Conservation (phyloP, 805 yeast species). For the Ogataea dorogensis region DNA sequence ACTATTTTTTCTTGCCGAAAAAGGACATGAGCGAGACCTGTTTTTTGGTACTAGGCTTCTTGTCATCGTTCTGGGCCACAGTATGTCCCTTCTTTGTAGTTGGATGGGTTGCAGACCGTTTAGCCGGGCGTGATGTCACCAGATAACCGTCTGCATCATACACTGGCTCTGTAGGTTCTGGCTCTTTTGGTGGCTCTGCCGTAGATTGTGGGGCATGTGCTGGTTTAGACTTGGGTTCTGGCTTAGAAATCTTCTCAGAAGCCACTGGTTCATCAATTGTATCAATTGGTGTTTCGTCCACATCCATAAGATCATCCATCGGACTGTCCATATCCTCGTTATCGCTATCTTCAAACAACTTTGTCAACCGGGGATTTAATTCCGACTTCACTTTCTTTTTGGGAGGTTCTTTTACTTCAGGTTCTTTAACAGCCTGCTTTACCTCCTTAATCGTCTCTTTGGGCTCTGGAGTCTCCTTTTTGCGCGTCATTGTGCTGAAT, state of each 20-base stretch:
- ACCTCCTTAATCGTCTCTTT: conserved; percentile 1
- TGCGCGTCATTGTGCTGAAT: conserved; percentile 13
- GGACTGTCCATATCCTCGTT: conserved; percentile 7
- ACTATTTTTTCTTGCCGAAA: conserved; percentile 29
- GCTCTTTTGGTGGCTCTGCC: background rate
- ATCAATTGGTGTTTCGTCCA: conserved; percentile 8
- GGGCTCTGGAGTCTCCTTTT: conserved; percentile 3
- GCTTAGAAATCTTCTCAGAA: conserved; percentile 3
- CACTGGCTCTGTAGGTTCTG: conserved; percentile 14
- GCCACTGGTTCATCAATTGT: conserved; percentile 1
- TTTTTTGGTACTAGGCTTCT: conserved; percentile 14
- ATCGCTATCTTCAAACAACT: conserved; percentile 27
- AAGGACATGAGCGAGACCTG: conserved; percentile 34
- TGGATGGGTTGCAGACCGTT: conserved; percentile 15
- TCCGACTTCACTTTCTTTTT: conserved; percentile 22
- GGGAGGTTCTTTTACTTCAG: conserved; percentile 12
- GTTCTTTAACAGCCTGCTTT: conserved; percentile 9
- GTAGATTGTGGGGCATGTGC: background rate
- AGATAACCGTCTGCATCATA: conserved; percentile 34
- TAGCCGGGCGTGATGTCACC: conserved; percentile 18
- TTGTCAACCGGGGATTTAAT: conserved; percentile 17
- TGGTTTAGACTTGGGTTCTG: conserved; percentile 7
- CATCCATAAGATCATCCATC: conserved; percentile 4
- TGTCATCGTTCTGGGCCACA: conserved; percentile 9
- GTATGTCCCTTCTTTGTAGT: conserved; percentile 15